Conservation (phyloP, 1,284 basidiomycete species). For the Apiotrichum sp. region DNA sequence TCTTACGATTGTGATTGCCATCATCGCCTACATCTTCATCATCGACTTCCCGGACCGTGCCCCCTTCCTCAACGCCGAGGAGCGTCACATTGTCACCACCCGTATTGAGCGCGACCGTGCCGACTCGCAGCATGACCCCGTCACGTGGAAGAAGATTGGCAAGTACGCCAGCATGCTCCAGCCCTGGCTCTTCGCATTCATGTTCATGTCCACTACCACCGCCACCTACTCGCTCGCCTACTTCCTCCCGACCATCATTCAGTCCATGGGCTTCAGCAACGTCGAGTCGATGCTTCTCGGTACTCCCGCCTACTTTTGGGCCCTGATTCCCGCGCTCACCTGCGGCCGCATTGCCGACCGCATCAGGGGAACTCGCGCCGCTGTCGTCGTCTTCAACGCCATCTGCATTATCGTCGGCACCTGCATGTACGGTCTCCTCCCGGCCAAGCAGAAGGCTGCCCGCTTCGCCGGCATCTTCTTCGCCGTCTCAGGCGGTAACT, state of each 20-base stretch:
- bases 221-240: slow-evolving; percentile 25
- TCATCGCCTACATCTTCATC: slow-evolving; percentile 2
- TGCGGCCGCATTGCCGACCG: slow-evolving; percentile 37
- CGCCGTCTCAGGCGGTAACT: slow-evolving; percentile 39
- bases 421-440: slow-evolving; percentile 16
- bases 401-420: slow-evolving; percentile 11
- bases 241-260: slow-evolving; percentile 48
- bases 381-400: slow-evolving; percentile 12
- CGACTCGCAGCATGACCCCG: slow-evolving; percentile 44
- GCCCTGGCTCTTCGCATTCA: slow-evolving; percentile 48
- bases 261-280: slow-evolving; percentile 42
- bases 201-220: slow-evolving; percentile 34
- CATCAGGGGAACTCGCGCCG: slow-evolving; percentile 4
- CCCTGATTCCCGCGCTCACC: slow-evolving; percentile 39
- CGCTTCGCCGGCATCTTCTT: slow-evolving; percentile 43
- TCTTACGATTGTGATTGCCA: slow-evolving; percentile 1
- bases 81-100: slow-evolving; percentile 6
- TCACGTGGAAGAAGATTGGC: slow-evolving; percentile 39
- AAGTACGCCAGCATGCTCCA: slow-evolving; percentile 45
- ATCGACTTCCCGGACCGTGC: slow-evolving; percentile 14
- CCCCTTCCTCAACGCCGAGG: slow-evolving; percentile 7
- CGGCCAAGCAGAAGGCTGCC: slow-evolving; percentile 2
- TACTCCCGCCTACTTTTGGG: slow-evolving; percentile 46
- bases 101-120: slow-evolving; percentile 20
- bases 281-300: slow-evolving; percentile 39